Evolutionary conservation across 768 basidiomycete species (phyloP).

Genomic region (Omphalotus guepiniiformis): DNA sequence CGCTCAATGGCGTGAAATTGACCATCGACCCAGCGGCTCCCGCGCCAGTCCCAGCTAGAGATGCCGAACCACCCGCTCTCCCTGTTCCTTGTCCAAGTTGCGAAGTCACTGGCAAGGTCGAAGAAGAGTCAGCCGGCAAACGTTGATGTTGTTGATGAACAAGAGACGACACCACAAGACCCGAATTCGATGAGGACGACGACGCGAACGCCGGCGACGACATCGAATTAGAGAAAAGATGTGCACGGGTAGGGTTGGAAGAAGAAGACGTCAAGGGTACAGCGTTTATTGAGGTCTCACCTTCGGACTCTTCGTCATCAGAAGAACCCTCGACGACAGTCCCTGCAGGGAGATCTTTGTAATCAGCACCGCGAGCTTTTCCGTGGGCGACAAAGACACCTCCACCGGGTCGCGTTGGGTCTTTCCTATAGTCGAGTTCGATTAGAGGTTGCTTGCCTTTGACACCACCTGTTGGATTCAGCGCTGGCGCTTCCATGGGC

Average conservation of each 20-base stretch:
- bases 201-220: not conserved
- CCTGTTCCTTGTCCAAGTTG: not conserved
- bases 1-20: conserved; percentile 47
- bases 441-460: conserved; percentile 47
- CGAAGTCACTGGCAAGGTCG: too few relatives aligned
- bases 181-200: conserved; percentile 9
- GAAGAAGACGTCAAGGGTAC: not conserved
- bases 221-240: not conserved
- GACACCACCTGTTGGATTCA: conserved; percentile 79
- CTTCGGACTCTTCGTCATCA: conserved; percentile 46
- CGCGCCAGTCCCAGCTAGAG: not conserved
- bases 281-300: conserved; percentile 32
- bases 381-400: conserved; percentile 76
- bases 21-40: conserved; percentile 40
- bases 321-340: conserved; percentile 46
- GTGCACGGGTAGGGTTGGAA: not conserved
- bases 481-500: conserved; percentile 54
- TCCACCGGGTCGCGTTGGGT: conserved; percentile 77
- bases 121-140: conserved; percentile 22
- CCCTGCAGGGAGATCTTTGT: conserved; percentile 53
- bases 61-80: too few relatives aligned
- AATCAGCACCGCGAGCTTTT: conserved; percentile 39
- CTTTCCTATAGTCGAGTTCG: conserved; percentile 70
- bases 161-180: conserved; percentile 28
- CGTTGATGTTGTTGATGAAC: conserved; percentile 33